Evolutionary conservation across 441 rosid species (phyloP), one percentile per base, ranked within the genome.

Genomic region (Brassica hybrid): DNA sequence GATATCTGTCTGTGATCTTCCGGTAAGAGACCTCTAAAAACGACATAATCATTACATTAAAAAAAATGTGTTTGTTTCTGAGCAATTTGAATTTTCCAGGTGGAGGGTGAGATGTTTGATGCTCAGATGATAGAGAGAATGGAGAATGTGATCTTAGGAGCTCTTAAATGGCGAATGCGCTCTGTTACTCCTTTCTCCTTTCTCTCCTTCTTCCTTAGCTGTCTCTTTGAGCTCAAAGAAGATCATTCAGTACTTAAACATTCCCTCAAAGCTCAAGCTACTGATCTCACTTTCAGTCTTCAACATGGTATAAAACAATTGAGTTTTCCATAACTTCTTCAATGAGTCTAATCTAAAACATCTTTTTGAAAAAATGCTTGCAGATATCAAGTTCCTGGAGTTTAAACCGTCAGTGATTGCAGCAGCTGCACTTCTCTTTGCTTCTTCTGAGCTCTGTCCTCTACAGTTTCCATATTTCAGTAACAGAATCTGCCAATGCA

Each of bases 101-200:
- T 74, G n/a, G 87, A 76, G 38, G 87, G 87, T 18, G 75, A 85
- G 52, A 66, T 83, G 12, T 88, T 84, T 67, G 90, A 90, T 72
- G 61, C 76, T 6, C 81, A 80, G 57, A 82, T 85, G 62, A 76
- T 89, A 69, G 84, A 88, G 78, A 79, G 87, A 71, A 90, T 92
- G 94, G 96, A 92, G 80, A 74, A 80, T 17, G 77, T 92, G 13
- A 80, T 92, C 45, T 79, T 92, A 79, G 96, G 93, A 68, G 91
- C 91, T 76, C 83, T 90, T 16, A 83, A 90, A 75, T 92, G 97
- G 97, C 74, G 97, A 80, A 92, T 88, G 94, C 89, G 97, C 23
- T 92, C 96, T 5, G 71, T 92, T 68, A 89, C 97, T 68, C 94
- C 97, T 1, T 90, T 92, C 77, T 84, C 91, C n/a, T 90, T 92